Evolutionary conservation across 2,329 filamentous ascomycete genomes (phyloP).

Genomic region (Cadophora malorum): DNA sequence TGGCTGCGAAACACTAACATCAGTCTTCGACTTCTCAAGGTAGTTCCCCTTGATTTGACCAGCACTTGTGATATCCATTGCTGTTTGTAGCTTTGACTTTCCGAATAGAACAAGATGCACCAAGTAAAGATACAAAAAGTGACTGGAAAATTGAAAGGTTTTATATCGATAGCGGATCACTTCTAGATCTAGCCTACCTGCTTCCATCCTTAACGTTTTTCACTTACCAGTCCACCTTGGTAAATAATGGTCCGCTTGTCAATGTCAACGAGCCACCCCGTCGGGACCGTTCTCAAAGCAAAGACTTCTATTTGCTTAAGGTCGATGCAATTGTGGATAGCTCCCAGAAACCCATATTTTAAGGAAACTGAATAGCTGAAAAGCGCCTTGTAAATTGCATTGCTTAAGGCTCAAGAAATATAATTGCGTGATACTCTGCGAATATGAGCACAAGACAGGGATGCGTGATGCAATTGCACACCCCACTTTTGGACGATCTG

Average conservation of each 20-base stretch:
- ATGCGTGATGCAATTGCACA: slow-evolving; percentile 2
- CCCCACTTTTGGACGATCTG: slow-evolving; percentile 14
- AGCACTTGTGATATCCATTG: not conserved
- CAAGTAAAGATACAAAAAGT: not conserved
- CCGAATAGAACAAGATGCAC: not conserved
- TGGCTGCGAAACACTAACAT: not conserved
- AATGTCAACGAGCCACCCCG: slow-evolving; percentile 9
- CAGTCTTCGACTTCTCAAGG: slow-evolving; percentile 3
- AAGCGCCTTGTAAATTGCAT: not conserved
- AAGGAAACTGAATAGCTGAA: not conserved
- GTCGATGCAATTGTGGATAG: not conserved
- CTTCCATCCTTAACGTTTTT: not conserved
- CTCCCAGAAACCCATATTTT: not conserved
- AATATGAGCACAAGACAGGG: slow-evolving; percentile 15
- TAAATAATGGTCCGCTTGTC: slow-evolving; percentile 3
- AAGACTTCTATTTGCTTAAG: not conserved
- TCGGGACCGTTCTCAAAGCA: not conserved
- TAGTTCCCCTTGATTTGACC: not conserved
- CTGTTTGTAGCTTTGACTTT: not conserved
- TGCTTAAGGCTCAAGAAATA: not conserved
- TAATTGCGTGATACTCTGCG: slow-evolving; percentile 14
- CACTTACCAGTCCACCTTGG: not conserved
- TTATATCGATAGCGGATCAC: not conserved
- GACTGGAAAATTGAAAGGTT: not conserved
- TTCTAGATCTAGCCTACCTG: not conserved